Percentiles rank a stretch among this genome's conserved stretches.
These are phyloP conservation scores for Wallacemonas rigidus DNA, from an alignment of 208 protist genomes.

Conservation along the genomic window DNA sequence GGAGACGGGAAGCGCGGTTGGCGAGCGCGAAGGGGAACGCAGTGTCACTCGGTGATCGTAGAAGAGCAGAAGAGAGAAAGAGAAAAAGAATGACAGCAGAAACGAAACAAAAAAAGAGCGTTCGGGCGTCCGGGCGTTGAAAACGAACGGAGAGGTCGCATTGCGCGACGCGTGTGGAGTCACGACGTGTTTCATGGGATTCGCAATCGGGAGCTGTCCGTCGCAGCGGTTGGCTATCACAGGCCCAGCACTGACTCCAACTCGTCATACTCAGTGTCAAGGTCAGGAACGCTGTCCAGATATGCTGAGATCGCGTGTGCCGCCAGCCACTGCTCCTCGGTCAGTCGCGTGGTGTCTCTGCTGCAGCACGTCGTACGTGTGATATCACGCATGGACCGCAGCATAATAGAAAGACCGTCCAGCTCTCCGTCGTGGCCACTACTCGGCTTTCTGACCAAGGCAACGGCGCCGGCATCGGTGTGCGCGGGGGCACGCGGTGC, in stretches of 20 bases:
- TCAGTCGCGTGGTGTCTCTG: background rate
- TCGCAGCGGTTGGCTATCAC: no score
- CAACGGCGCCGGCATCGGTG: background rate
- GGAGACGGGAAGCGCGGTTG: no score
- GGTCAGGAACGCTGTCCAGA: background rate
- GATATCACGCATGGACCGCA: background rate
- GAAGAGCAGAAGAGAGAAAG: background rate
- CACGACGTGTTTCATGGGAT: no score
- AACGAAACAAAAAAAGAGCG: slow-evolving; percentile 12
- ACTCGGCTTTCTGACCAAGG: background rate
- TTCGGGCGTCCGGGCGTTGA: no score
- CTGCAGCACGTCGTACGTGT: background rate
- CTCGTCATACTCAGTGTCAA: background rate
- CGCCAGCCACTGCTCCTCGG: background rate
- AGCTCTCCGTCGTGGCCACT: background rate
- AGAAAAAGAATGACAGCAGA: slow-evolving; percentile 2
- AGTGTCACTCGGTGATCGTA: background rate
- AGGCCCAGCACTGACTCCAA: background rate
- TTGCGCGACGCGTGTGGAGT: no score
- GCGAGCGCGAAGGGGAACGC: no score
- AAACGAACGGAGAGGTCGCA: no score
- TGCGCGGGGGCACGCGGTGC: background rate
- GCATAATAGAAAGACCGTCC: background rate
- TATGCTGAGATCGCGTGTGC: background rate
- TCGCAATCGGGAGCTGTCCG: no score